Base-by-base conservation (phyloP, 208 protist species). In the Perkinsela sp. region DNA sequence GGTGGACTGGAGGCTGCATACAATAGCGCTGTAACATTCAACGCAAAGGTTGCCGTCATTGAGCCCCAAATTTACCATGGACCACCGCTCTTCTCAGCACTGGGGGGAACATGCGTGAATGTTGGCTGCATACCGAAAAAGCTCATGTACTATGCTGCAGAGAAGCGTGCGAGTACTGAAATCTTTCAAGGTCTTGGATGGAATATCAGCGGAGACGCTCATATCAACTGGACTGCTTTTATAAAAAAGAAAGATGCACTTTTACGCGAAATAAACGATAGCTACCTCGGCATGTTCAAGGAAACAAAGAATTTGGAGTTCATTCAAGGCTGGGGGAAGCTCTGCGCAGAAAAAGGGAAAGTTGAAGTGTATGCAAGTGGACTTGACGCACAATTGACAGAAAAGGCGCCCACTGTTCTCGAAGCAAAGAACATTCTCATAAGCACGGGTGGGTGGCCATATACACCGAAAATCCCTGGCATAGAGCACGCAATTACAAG, bases 101-200 rank as follows among this genome's bases (percentile, higher is more conserved):
- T 91, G 29, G 85, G 85, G 30, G 85, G 84, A 68, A 90, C 85
- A 1, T 90, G 88, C 71, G 85, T 90, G 16, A 87, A 90, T 71
- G 80, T 88, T 2, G 83, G 88, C 57, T 90, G 85, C 48, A 85
- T 91, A 57, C 85, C 85, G 15, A 91, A 90, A 75, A 90, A 91
- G 73, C 75, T 90, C 66, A 82, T 90, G 77, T 84, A 87, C 31
- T 89, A 85, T 31, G 85, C 83, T 13, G 85, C 83, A 29, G 77
- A 78, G 22, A 90, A 93, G 80, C 80, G 76, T 72, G 82, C 90
- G 66, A 72, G 74, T 32, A 76, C 90, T 28, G 79, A 83, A 32
- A 85, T 91, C 78, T 78, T 80, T 1, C 69, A 72, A 48, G 84
- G 83, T 32, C 88, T 87, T 69, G 87, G 85, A 66, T 93, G 85